Base-by-base conservation (phyloP, 108 stramenopile species). In the Cyclotella kingstonii region DNA sequence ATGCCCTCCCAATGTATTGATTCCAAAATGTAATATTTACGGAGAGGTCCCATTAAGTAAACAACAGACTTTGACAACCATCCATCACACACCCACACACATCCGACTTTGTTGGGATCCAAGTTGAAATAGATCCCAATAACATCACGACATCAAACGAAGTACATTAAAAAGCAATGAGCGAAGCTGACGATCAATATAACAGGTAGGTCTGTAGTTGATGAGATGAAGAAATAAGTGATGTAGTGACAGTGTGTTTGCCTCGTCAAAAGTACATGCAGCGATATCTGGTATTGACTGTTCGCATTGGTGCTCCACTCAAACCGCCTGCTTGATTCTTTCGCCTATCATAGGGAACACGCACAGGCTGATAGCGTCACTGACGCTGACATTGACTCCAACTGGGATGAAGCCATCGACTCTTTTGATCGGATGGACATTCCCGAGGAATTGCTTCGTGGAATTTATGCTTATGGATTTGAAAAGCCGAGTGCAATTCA, bases 401-500 rank as follows among this genome's bases (percentile, higher is more conserved):
- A 94, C 76, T 93, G 93, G 87, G 91, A 96, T 43, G 93, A 93
- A 70, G 83, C 89, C 65, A 84, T 94, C 76, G 88, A 94, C 46
- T 83, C 88, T 27, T 99, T 99, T 78, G 98, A 99, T 75, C 89
- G 61, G 27, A 98, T 99, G 98, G 89, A 89, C 12, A 71, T 99
- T 57, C 94, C 96, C 47, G 96, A 97, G 63, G 96, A 95, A 57
- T 86, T 99, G 15, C 86, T 99, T 47, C 81, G 97, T 52, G 99
- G 99, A 41, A 97, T 98, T 68, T 99, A 95, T 81, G 95, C 94
- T 19, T 98, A 97, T 62, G 97, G 94, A 87, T 99, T 98, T 68
- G 99, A 99, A 77, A 95, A 95, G 72, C 99, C 99, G 11, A 96
- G 95, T 49, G 99, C 99, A 35, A 98, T 99, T 76, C 99, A 99